These are phyloP conservation scores for Cairneyella variabilis DNA, from an alignment of 495 filamentous ascomycete species.

Conservation along the genomic window DNA sequence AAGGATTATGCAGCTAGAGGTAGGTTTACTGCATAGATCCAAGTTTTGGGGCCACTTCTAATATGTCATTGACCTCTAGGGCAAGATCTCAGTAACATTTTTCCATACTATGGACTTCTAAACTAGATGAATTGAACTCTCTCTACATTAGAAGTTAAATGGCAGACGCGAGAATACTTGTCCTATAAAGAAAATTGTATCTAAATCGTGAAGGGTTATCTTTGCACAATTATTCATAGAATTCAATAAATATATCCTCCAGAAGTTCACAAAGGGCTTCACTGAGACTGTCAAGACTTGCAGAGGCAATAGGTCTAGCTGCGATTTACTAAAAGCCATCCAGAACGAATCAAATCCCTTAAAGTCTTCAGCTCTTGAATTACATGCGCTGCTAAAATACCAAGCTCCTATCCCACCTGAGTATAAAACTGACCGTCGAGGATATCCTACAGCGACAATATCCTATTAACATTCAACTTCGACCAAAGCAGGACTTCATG, in stretches of 20 bases:
- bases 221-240: neutral
- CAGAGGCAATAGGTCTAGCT: neutral
- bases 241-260: neutral
- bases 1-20: neutral
- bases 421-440: neutral
- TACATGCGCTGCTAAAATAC: neutral
- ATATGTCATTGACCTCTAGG: neutral
- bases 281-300: neutral
- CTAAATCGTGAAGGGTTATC: neutral
- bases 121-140: neutral
- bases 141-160: neutral
- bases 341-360: neutral
- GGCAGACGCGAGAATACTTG: neutral
- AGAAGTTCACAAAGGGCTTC: neutral
- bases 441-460: neutral
- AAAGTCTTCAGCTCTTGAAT: neutral
- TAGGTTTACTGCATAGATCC: neutral
- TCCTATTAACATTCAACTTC: no score
- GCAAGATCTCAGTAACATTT: neutral
- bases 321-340: neutral
- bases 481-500: no score
- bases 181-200: neutral
- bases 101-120: neutral
- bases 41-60: neutral
- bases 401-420: neutral